Conservation (phyloP, 2,329 filamentous ascomycete species). For the Xylariaceae sp. region DNA sequence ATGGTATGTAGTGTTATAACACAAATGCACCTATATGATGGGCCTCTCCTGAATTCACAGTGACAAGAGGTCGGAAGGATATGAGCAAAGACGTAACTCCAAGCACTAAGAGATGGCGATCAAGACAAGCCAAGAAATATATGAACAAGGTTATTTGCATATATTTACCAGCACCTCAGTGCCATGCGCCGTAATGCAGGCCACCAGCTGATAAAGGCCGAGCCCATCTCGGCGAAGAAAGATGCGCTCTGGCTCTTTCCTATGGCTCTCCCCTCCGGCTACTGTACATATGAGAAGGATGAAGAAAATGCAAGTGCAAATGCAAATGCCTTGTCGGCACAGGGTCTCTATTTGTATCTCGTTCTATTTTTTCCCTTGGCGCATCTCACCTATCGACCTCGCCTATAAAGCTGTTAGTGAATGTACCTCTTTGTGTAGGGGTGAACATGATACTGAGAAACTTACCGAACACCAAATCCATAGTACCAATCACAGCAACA, state of each 20-base stretch:
- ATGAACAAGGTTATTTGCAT: too few species aligned
- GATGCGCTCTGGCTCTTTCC: neutral
- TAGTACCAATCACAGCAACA: slow-evolving; percentile 88
- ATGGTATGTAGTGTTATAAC: too few species aligned
- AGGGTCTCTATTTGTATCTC: slow-evolving; percentile 13
- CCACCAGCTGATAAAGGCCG: slow-evolving; percentile 21
- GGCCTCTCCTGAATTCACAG: too few species aligned
- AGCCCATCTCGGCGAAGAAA: too few species aligned
- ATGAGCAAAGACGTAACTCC: too few species aligned
- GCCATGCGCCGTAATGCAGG: neutral
- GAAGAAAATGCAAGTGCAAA: slow-evolving; percentile 18
- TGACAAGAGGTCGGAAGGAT: too few species aligned
- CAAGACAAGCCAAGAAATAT: too few species aligned
- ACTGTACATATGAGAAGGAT: slow-evolving; percentile 29
- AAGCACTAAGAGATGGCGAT: too few species aligned
- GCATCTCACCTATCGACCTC: slow-evolving; percentile 55
- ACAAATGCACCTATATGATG: too few species aligned
- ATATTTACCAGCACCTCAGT: neutral
- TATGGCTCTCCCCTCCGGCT: slow-evolving; percentile 19
- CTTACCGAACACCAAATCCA: slow-evolving; percentile 86
- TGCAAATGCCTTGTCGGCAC: slow-evolving; percentile 6
- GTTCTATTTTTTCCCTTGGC: slow-evolving; percentile 13
- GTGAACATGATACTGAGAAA: slow-evolving; percentile 14
- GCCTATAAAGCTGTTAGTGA: slow-evolving; percentile 42
- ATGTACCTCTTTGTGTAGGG: neutral